A percentile compares a stretch with the other conserved stretches of the same genome.
Evolutionary conservation across 2,329 filamentous ascomycete species (phyloP).

Genomic region (Penicillium aurantiogriseum): DNA sequence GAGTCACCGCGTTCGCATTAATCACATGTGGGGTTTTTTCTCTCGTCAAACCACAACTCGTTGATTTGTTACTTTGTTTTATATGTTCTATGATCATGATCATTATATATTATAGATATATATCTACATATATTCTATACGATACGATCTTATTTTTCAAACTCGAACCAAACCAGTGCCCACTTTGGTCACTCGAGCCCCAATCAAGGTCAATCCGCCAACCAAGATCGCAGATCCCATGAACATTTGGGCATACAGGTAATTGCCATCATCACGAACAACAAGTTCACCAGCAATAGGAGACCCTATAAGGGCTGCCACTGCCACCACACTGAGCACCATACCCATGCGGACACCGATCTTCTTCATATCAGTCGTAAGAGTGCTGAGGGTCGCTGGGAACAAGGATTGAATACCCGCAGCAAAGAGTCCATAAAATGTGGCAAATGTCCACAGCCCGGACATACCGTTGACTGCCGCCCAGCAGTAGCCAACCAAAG

Average conservation of each 20-base stretch:
- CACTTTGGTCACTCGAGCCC: slow-evolving; percentile 40
- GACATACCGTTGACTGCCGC: slow-evolving; percentile 51
- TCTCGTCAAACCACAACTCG: not conserved
- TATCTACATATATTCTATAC: not conserved
- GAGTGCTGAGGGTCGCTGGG: slow-evolving; percentile 58
- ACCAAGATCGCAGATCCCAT: slow-evolving; percentile 47
- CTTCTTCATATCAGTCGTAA: slow-evolving; percentile 55
- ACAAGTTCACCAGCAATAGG: slow-evolving; percentile 57
- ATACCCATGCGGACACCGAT: slow-evolving; percentile 58
- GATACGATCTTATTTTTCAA: slow-evolving; percentile 18
- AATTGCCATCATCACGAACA: slow-evolving; percentile 45
- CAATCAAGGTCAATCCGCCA: slow-evolving; percentile 44
- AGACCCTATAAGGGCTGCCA: slow-evolving; percentile 55
- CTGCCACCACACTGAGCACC: slow-evolving; percentile 54
- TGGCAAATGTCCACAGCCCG: slow-evolving; percentile 61
- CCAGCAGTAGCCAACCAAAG: slow-evolving; percentile 55
- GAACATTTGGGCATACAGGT: slow-evolving; percentile 54
- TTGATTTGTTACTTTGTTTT: not conserved
- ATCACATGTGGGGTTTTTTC: slow-evolving; percentile 16
- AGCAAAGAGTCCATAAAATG: slow-evolving; percentile 63
- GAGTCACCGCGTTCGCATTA: slow-evolving; percentile 23
- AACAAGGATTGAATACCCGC: slow-evolving; percentile 67
- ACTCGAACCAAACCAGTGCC: slow-evolving; percentile 33
- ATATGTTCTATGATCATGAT: not conserved
- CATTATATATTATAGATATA: not conserved